Evolutionary conservation across 2,329 filamentous ascomycete species (phyloP), one percentile per base, ranked within the genome.

Genomic region (Fusarium newnesense): DNA sequence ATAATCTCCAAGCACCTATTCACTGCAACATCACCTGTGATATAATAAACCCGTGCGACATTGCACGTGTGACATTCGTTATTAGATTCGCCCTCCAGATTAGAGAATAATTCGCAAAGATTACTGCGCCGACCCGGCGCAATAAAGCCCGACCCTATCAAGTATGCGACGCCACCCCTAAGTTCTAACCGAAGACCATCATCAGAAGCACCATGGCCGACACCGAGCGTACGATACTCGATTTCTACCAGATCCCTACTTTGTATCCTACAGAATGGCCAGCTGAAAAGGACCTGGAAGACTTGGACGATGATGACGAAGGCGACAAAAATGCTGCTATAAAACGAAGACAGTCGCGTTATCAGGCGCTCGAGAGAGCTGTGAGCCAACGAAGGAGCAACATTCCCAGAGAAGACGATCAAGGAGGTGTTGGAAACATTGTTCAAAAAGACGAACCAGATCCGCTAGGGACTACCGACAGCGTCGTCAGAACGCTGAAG

Each of bases 401-500:
- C 19, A 83, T 94, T 24, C 88, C 90, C 1, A 92, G 92, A 9
- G 90, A 94, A 80, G 91, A 88, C 78, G 89, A 88, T 56, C 85
- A 82, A 70, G 89, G 90, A 78, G 92, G 92, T 36, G 86, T 92
- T 50, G 92, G 93, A 73, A 96, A 91, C 76, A 83, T 96, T 69
- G 93, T 97, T 36, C 94, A 96, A 79, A 93, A 93, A 80, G 96
- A 99, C 80, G 97, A 99, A 81, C 90, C 94, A 4, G 96, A 99
- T 83, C 95, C 96, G 9, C 83, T 99, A 60, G 96, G 96, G n/a
- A 91, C 91, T 59, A 91, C 92, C 4, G 93, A 96, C 64, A 98
- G 94, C 79, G 95, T 99, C 12, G 91, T 98, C 60, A 88, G 92
- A 76, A 90, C 94, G 42, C 84, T 99, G 77, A 92, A 92, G 79